Evolutionary conservation across 2,329 filamentous ascomycete species (phyloP).

Genomic region (Proliferodiscus dingleyae): DNA sequence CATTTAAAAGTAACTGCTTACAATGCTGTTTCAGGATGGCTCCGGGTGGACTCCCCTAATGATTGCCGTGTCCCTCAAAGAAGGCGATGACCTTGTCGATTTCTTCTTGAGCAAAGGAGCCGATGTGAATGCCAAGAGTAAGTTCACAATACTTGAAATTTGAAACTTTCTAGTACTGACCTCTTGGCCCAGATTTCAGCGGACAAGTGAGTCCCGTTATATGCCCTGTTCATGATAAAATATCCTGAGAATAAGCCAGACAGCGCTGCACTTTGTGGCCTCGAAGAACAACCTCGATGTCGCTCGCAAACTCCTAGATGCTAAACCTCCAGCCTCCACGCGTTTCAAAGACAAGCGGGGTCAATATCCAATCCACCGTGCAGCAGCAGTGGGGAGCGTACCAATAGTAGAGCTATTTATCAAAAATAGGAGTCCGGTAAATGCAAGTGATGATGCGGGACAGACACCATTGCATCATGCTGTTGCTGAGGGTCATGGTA

Average conservation of each 20-base stretch:
- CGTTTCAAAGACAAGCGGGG: conserved; percentile 78
- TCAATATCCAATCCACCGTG: conserved; percentile 87
- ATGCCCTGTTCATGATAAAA: background rate
- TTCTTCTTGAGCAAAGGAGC: conserved; percentile 65
- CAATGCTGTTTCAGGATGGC: conserved; percentile 59
- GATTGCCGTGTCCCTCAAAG: conserved; percentile 72
- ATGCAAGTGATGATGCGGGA: conserved; percentile 76
- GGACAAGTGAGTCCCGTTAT: conserved; percentile 50
- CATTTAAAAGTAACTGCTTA: too few species aligned
- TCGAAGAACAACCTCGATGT: conserved; percentile 85
- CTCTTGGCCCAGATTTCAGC: conserved; percentile 47
- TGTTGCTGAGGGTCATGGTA: conserved; percentile 68
- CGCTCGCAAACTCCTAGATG: conserved; percentile 69
- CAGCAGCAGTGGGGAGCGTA: conserved; percentile 83
- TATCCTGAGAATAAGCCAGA: conserved; percentile 43
- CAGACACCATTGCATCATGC: conserved; percentile 89
- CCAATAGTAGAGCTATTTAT: conserved; percentile 80
- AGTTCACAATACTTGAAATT: conserved; percentile 13
- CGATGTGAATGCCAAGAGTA: conserved; percentile 69
- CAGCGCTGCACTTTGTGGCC: conserved; percentile 83
- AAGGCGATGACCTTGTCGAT: conserved; percentile 63
- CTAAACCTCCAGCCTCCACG: conserved; percentile 66
- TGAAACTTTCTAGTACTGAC: conserved; percentile 14
- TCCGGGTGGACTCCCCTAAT: conserved; percentile 80
- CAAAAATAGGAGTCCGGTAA: conserved; percentile 71